Conservation (phyloP, 2,329 filamentous ascomycete genomes). For the Penicillium sp. region DNA sequence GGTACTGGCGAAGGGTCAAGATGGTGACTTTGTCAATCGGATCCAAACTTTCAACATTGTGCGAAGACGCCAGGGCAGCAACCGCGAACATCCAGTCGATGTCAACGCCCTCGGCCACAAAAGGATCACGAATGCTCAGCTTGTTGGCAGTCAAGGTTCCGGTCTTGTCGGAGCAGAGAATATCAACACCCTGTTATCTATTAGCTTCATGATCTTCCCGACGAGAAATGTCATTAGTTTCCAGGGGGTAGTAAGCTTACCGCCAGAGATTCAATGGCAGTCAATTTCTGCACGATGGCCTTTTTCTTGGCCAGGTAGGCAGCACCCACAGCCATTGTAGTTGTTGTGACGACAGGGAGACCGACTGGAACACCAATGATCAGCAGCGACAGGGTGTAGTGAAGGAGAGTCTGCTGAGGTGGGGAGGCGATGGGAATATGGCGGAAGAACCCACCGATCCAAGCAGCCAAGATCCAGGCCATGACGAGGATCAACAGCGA, state of each 20-base stretch:
- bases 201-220: conserved; percentile 7
- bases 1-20: conserved; percentile 72
- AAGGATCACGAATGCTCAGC: conserved; percentile 74
- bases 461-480: conserved; percentile 72
- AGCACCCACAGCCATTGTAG: conserved; percentile 74
- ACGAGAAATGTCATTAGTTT: not conserved
- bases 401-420: conserved; percentile 65
- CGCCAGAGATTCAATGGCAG: conserved; percentile 74
- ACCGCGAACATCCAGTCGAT: conserved; percentile 85
- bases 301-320: conserved; percentile 76
- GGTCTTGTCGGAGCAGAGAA: conserved; percentile 80
- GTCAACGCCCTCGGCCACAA: conserved; percentile 74
- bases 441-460: conserved; percentile 79
- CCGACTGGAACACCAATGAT: conserved; percentile 81
- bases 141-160: conserved; percentile 67
- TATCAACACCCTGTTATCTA: conserved; percentile 62
- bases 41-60: conserved; percentile 76
- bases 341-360: conserved; percentile 77
- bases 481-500: conserved; percentile 73
- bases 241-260: conserved; percentile 35
- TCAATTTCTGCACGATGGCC: conserved; percentile 78
- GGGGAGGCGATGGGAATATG: conserved; percentile 60
- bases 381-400: conserved; percentile 69
- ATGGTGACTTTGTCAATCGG: conserved; percentile 81
- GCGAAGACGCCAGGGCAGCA: conserved; percentile 73